Percentiles rank a stretch among this genome's conserved stretches.
Conservation (phyloP, 1,139 yeast species). For the Debaryomyces udenii region DNA sequence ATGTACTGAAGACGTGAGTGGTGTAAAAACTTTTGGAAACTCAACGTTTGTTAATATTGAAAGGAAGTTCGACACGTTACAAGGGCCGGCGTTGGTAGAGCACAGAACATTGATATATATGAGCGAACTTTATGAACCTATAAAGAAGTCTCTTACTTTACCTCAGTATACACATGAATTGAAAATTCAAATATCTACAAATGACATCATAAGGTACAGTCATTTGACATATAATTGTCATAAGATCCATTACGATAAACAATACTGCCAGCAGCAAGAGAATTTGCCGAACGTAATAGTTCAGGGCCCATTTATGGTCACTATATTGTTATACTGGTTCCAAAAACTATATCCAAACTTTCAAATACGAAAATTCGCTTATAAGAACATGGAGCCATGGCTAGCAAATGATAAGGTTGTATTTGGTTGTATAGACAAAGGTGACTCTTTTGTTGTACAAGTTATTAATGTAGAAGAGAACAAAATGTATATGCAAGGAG, state of each 20-base stretch:
- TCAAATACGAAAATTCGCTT: constrained; percentile 35
- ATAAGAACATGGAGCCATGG: constrained; percentile 55
- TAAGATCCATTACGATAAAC: constrained; percentile 70
- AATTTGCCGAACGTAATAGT: constrained; percentile 63
- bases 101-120: constrained; percentile 41
- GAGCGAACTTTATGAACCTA: constrained; percentile 24
- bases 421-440: constrained; percentile 5
- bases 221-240: constrained; percentile 82
- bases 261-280: constrained; percentile 57
- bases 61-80: constrained; percentile 32
- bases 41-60: constrained; percentile 49
- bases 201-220: constrained; percentile 51
- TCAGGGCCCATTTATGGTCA: constrained; percentile 81
- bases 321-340: constrained; percentile 58
- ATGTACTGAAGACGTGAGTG: constrained; percentile 50
- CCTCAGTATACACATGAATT: neutral
- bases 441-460: constrained; percentile 1
- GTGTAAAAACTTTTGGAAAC: constrained; percentile 36
- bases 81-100: constrained; percentile 26
- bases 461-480: constrained; percentile 3
- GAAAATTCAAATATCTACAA: constrained; percentile 6
- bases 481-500: constrained; percentile 12
- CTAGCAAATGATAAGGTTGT: constrained; percentile 26
- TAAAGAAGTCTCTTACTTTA: neutral
- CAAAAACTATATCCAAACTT: constrained; percentile 19